These are phyloP conservation scores for Agroathelia rolfsii DNA, from an alignment of 1,284 basidiomycete species.

Conservation along the genomic window DNA sequence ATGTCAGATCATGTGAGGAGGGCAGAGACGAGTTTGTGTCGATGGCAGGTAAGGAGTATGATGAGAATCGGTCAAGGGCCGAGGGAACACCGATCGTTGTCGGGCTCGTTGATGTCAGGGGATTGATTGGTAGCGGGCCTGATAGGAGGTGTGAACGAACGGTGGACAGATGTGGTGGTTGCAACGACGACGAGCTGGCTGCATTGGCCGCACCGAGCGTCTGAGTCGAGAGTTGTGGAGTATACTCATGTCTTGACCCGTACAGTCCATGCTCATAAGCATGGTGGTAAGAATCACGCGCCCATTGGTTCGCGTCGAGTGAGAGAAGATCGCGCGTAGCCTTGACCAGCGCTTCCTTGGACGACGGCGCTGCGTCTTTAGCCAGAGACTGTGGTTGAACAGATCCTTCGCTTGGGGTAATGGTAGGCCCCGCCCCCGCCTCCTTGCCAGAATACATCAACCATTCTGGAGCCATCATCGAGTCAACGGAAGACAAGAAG, in stretches of 20 bases:
- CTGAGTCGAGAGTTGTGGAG: constrained; percentile 1
- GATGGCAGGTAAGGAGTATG: background rate
- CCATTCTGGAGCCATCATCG: constrained; percentile 24
- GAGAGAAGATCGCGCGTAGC: constrained; percentile 67
- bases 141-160: no score
- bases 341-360: constrained; percentile 52
- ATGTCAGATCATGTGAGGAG: no score
- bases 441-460: no score
- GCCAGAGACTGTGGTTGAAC: no score
- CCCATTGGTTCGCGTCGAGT: constrained; percentile 33
- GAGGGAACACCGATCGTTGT: background rate
- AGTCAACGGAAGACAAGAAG: constrained; percentile 38
- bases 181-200: constrained; percentile 9
- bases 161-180: no score
- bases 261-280: constrained; percentile 1
- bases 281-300: constrained; percentile 3
- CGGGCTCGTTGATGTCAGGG: no score
- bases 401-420: constrained; percentile 23
- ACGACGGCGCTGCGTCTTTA: no score
- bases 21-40: constrained; percentile 8
- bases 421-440: no score
- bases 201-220: no score
- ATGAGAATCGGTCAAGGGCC: no score
- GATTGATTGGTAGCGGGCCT: no score
- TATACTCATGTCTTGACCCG: background rate